These are phyloP conservation scores for Huntiella omanensis DNA, from an alignment of 2,329 filamentous ascomycete genomes.

Conservation along the genomic window DNA sequence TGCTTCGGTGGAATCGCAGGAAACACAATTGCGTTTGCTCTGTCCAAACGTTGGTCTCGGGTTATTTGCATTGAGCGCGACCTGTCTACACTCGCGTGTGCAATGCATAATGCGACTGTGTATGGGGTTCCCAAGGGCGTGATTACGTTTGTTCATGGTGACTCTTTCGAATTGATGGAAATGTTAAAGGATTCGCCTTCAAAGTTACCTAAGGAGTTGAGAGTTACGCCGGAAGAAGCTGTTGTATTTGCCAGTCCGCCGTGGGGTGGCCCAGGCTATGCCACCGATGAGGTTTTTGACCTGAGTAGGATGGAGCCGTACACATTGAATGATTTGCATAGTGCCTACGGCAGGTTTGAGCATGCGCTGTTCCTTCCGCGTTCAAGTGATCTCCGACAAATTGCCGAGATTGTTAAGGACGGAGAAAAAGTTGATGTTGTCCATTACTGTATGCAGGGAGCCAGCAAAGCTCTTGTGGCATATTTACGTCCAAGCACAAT, in stretches of 20 bases:
- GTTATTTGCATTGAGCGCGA: conserved; percentile 85
- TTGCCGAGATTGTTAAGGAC: conserved; percentile 36
- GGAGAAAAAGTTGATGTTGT: conserved; percentile 44
- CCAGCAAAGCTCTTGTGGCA: conserved; percentile 64
- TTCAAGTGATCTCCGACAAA: conserved; percentile 63
- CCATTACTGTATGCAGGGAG: conserved; percentile 82
- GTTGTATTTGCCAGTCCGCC: conserved; percentile 39
- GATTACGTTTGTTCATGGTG: conserved; percentile 73
- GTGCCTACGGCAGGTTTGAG: conserved; percentile 38
- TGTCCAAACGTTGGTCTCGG: conserved; percentile 57
- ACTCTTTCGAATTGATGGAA: conserved; percentile 46
- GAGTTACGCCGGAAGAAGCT: conserved; percentile 23
- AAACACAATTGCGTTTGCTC: conserved; percentile 87
- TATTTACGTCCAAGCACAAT: conserved; percentile 23
- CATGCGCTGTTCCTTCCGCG: conserved; percentile 69
- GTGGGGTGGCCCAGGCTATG: conserved; percentile 40
- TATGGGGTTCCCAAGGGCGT: conserved; percentile 54
- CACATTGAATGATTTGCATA: conserved; percentile 42
- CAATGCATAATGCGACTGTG: conserved; percentile 74
- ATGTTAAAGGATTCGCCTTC: conserved; percentile 15
- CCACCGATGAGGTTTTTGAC: conserved; percentile 54
- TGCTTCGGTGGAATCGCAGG: conserved; percentile 83
- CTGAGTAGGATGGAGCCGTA: conserved; percentile 80
- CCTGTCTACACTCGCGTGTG: conserved; percentile 62
- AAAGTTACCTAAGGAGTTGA: conserved; percentile 21